phyloP scores from a whole-genome alignment of 1,139 yeast species.

The Oligophagozyma castellii region DNA sequence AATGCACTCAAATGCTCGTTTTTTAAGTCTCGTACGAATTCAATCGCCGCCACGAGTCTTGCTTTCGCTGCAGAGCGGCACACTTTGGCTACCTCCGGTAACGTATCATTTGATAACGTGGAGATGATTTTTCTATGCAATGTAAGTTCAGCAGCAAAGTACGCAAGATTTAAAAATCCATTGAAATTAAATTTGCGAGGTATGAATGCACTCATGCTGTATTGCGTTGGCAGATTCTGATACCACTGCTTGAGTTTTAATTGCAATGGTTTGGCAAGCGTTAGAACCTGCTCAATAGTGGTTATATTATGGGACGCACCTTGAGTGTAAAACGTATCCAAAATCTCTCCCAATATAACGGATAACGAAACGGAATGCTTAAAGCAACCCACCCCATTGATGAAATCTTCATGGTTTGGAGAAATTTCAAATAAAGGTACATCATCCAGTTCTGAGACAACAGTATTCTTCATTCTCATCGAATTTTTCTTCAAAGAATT shows the following conservation, averaged over 20 bases:
- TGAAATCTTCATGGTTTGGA: conserved; percentile 40
- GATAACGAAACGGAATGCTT: conserved; percentile 57
- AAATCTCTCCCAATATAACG: conserved; percentile 56
- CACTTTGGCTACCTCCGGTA: conserved; percentile 50
- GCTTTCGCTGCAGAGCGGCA: conserved; percentile 80
- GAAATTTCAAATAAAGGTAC: conserved; percentile 18
- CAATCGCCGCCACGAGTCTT: conserved; percentile 66
- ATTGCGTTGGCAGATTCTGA: conserved; percentile 54
- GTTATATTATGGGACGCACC: conserved; percentile 43
- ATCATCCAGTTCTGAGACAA: conserved; percentile 7
- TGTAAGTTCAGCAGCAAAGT: conserved; percentile 78
- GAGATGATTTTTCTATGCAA: conserved; percentile 70
- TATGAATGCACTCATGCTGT: conserved; percentile 51
- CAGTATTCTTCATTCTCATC: conserved; percentile 2
- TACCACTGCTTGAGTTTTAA: conserved; percentile 72
- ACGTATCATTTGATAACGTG: conserved; percentile 37
- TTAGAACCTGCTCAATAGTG: conserved; percentile 52
- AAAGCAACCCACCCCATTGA: conserved; percentile 58
- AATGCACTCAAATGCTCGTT: conserved; percentile 76
- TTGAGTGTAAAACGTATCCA: conserved; percentile 58
- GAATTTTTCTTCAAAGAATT: conserved; percentile 1
- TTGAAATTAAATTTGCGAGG: conserved; percentile 51
- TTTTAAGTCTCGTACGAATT: conserved; percentile 59
- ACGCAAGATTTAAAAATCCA: conserved; percentile 70
- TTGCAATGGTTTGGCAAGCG: conserved; percentile 75